Percentiles rank a stretch among this genome's conserved stretches.
Evolutionary conservation across 176 grass and related monocot genomes (phyloP).

Genomic region (Hsuehochloa calcarea): DNA sequence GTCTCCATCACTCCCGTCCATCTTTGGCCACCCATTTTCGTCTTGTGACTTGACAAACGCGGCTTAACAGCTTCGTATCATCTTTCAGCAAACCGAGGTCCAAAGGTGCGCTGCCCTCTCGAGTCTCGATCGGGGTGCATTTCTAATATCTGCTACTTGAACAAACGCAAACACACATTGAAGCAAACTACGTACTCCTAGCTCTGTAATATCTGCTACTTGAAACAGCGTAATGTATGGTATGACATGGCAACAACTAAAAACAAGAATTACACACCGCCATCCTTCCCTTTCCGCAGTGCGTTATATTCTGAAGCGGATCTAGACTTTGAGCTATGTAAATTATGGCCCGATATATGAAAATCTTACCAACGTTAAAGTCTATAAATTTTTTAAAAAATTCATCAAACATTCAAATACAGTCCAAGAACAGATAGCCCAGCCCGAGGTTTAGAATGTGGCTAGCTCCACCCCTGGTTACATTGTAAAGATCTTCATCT

Average conservation of each 20-base stretch:
- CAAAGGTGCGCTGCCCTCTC: constrained; percentile 71
- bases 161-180: neutral
- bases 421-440: too few species aligned
- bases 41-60: constrained; percentile 70
- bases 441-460: too few species aligned
- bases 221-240: neutral
- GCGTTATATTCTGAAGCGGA: too few species aligned
- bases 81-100: constrained; percentile 56
- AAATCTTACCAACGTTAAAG: too few species aligned
- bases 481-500: constrained; percentile 60
- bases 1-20: constrained; percentile 48
- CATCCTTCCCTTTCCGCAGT: constrained; percentile 89
- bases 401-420: too few species aligned
- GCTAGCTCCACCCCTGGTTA: neutral
- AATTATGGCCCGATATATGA: too few species aligned
- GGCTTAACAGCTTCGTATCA: constrained; percentile 66
- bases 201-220: neutral
- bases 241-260: neutral
- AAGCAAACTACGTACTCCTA: neutral
- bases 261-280: constrained; percentile 40
- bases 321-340: too few species aligned
- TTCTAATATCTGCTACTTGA: neutral
- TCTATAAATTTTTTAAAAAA: too few species aligned
- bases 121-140: constrained; percentile 40
- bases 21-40: constrained; percentile 72